Base-by-base conservation (phyloP, 768 basidiomycete species). In the Pleurotus ostreatus region DNA sequence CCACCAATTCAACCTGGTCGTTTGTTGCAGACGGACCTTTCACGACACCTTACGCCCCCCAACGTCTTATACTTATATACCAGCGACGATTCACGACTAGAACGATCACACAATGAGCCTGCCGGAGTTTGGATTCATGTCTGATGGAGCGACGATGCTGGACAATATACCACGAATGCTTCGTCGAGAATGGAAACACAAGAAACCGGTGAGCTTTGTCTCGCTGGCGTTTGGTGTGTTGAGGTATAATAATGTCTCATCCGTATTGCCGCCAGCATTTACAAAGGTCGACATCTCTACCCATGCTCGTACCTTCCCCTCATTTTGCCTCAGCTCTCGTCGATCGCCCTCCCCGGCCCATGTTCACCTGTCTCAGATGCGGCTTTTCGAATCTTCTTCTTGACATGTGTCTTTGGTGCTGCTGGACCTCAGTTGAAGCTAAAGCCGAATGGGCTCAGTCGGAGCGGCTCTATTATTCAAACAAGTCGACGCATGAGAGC, bases 381-480 rank as follows among this genome's bases (percentile, higher is more conserved):
- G 78, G 78, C 9, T 79, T 78, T 54, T 66, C 71, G 37, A 80
- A 80, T 49, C 70, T 77, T 44, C 72, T 75, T 61, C 69, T 80
- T 55, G 76, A 79, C 22, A 68, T 80, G 57, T 80, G 78, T 67
- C 63, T 80, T 15, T 80, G 78, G 77, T 79, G 79, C 63, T 65
- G 71, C 59, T 80, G 78, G 78, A 71, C 75, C 4, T 79, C 76
- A 22, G 62, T 68, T 15, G 71, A 67, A 51, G 73, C 77, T 4
- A 68, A 69, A 58, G 70, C 64, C 51, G 69, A 67, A 46, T 77
- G 75, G 59, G 74, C 78, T 59, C 58, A 64, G 20, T 72, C 66
- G 43, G 66, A 68, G 57, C 72, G 76, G 37, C 71, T 77, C 11
- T 44, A 47, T 46, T 22, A 45, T n/a, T 48, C 52, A 25, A 55